A percentile compares a stretch with the other conserved stretches of the same genome.
Evolutionary conservation across 768 basidiomycete genomes (phyloP).

Genomic region (Pholiota molesta): DNA sequence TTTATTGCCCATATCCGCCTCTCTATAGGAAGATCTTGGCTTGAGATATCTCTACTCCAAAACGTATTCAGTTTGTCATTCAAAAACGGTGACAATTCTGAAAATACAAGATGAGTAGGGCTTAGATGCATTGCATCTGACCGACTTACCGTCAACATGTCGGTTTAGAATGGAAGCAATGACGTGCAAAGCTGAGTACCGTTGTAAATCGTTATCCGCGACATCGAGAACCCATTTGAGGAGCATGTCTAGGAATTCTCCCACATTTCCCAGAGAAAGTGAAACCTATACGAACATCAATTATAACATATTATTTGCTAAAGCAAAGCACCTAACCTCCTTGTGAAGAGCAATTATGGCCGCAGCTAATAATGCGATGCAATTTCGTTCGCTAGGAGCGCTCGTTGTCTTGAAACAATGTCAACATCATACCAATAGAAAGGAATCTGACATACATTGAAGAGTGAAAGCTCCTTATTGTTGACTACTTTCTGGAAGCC

Average conservation of each 20-base stretch:
- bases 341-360: conserved; percentile 64
- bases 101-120: not conserved
- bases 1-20: conserved; percentile 54
- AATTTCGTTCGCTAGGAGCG: conserved; percentile 55
- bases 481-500: conserved; percentile 55
- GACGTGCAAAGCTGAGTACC: conserved; percentile 55
- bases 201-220: conserved; percentile 52
- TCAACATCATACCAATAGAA: conserved; percentile 8
- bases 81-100: conserved; percentile 54
- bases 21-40: conserved; percentile 30
- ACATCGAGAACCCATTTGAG: conserved; percentile 61
- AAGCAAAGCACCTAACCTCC: conserved; percentile 50
- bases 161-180: conserved; percentile 81
- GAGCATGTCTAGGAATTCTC: conserved; percentile 53
- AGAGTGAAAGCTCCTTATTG: conserved; percentile 46
- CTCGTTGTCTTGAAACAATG: conserved; percentile 41
- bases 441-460: conserved; percentile 41
- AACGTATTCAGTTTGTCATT: conserved; percentile 44
- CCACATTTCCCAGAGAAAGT: conserved; percentile 51
- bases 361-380: conserved; percentile 68
- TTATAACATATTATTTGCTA: not conserved
- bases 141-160: conserved; percentile 59
- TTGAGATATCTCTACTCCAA: conserved; percentile 51
- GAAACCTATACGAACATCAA: conserved; percentile 43
- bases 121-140: not conserved